Base-by-base conservation (phyloP, 805 yeast species). In the Teunomyces panamensis region DNA sequence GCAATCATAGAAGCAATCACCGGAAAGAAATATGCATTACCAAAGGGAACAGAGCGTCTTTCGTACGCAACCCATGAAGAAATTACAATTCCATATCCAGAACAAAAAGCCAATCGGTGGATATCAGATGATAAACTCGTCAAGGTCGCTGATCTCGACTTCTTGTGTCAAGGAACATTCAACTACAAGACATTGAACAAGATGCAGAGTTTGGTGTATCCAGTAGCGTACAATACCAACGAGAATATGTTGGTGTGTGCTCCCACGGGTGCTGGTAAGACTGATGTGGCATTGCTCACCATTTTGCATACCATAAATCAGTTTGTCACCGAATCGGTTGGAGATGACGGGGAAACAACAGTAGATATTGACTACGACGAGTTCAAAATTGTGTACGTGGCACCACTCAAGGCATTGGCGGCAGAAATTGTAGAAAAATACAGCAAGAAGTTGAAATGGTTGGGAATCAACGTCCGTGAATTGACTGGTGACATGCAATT, bases 221-320 rank as follows among this genome's bases (percentile, higher is more conserved):
- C 96, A 0, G 89, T 91, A 10, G 98, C 96, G 0, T 94, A 92
- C 63, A 83, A 86, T 47, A 86, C 97, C 4, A 90, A 88, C 64
- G 97, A 92, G 58, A 92, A 92, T 60, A 88, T 94, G 96, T 71
- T 91, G 44, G 89, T 91, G 4, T 91, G 97, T 80, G 97, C 97
- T 0, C 97, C 97, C 1, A 91, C 97, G 0, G 97, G 97, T 76
- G 96, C 97, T 5, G 97, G 97, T 79, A 91, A 91, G 62, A 91
- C 97, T 0, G 97, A 91, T 65, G 92, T 91, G 26, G 97, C 97
- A 0, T 67, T 91, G 49, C 69, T 91, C 33, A 74, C 97, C 0
- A 83, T 91, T 52, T 69, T 91, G 45, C 92, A 87, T 58, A 80
- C 94, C 0, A 84, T 92, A 10, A 80, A 83, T 30, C 95, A 88